Evolutionary conservation across 2,329 filamentous ascomycete genomes (phyloP), one percentile per base, ranked within the genome.

Genomic region (Hirsutella thompsonii): DNA sequence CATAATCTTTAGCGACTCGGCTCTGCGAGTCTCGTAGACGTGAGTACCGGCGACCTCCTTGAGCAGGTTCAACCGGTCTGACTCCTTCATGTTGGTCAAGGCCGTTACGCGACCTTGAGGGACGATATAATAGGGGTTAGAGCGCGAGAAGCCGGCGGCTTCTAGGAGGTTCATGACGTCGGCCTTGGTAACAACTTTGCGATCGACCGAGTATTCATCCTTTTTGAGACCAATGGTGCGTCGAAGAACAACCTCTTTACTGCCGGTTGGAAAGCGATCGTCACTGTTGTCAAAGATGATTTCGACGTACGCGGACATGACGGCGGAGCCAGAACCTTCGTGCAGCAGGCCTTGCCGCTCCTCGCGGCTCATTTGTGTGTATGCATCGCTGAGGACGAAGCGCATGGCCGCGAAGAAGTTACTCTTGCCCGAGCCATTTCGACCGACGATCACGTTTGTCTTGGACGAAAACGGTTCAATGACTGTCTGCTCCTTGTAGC

Each of bases 331-430:
- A 4, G 92, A 94, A 33, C 93, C 93, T 70, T 98, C 93, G 61
- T 98, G 92, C n/a, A 98, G 75, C 29, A 98, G 76, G 23, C 86
- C 88, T 63, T 94, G 88, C 46, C 92, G 86, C 69, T 98, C 90
- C 60, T 98, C 92, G 53, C 90, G 83, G 48, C 83, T 86, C 77
- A 98, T 86, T 61, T 93, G 85, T 36, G 85, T 93, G 64, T 98
- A 98, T 49, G 88, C 87, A 78, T 98, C 92, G 64, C 89, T 92
- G 47, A 98, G 81, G 36, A 96, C 93, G 66, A 98, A 98, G 44
- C 92, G 88, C 63, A 98, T 95, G 36, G 92, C 92, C 39, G 92
- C 90, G 65, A 98, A 98, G 76, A 98, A 98, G 67, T 98, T 98
- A 62, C 88, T 95, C 74, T 98, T 98, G 57, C 92, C 92, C 3